Evolutionary conservation across 306 rosid genomes (phyloP), one percentile per base, ranked within the genome.

Genomic region (Canavalia ensiformis): DNA sequence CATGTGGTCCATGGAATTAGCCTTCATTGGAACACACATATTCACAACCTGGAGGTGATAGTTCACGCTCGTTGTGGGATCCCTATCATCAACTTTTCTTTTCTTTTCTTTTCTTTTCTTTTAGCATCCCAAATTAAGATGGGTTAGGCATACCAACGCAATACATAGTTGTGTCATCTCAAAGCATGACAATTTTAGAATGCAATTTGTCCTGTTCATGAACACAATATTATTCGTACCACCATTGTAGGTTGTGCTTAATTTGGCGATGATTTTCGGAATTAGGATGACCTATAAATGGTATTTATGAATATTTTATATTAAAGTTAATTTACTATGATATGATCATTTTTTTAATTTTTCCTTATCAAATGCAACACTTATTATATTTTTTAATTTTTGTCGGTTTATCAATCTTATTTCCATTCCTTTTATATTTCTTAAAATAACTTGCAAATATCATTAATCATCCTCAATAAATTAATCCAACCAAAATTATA

Each of bases 131-230:
- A 51, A 64, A n/a, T 33, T 29, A 72, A 76, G 64, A 79, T 66
- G 59, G 69, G 75, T 80, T 80, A 50, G 75, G 78, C 85, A 75
- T 66, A 64, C 44, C 66, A 50, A 51, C 54, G 60, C 73, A 44
- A 57, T 86, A 33, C 49, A 8, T 72, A 87, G 85, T 83, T 66
- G 82, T 67, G 89, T 87, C 78, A 87, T 67, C 78, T 87, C 89
- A 83, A n/a, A 57, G 30, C 78, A 45, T 70, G 66, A 42, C 59
- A 59, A 6, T 41, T 33, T 74, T 65, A 56, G 50, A 54, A 35
- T 60, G 8, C 74, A 70, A 18, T 77, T 70, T 18, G 47, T 62
- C 52, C 9, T 54, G 5, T 68, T 68, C 47, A 75, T 25, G 12
- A 73, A 25, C 54, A 62, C 57, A 62, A 30, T 68, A 18, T 68